Base-by-base conservation (phyloP, 345 rosid genomes). In the Alliaria petiolata region DNA sequence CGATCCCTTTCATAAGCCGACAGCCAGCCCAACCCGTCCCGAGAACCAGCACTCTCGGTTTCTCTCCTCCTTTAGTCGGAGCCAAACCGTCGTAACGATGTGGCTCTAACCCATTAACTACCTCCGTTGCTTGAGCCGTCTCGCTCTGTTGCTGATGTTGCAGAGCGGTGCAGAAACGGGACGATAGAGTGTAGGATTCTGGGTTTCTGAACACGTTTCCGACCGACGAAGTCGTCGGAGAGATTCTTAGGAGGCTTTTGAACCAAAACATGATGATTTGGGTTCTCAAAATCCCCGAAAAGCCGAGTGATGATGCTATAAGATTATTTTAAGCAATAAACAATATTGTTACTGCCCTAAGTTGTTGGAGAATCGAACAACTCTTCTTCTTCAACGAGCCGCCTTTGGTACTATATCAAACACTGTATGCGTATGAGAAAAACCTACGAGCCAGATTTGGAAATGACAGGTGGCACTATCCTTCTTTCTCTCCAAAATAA, bases 21-120 rank as follows among this genome's bases (percentile, higher is more conserved):
- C 99, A 89, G 20, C 91, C 97, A 0, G 99, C 96, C 99, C 99
- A 95, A 7, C 99, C 99, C 0, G 93, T 79, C 13, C 96, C 99
- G 73, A 89, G 62, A 34, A 95, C 95, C 79, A 91, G 84, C 72
- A 86, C 81, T 61, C 99, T 81, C 19, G 99, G 93, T 71, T 89
- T 95, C 77, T 95, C 92, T 1, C 63, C 74, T 5, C 75, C 54
- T 74, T 47, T 82, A 4, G 96, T 89, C 59, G 99, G 97, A 31
- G 78, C 91, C 61, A 95, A 81, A 14, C 89, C 88, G 0, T 20
- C 62, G 51, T 47, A 56, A 13, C 60, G 44, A 0, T 57, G 45
- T 36, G 53, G 14, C 25, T 62, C 65, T 7, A 56, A 9, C 39
- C 47, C 71, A 8, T 72, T 61, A 45, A 33, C 91, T 86, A 42